Conservation (phyloP, 768 basidiomycete genomes). For the Pleurotus giganteus region DNA sequence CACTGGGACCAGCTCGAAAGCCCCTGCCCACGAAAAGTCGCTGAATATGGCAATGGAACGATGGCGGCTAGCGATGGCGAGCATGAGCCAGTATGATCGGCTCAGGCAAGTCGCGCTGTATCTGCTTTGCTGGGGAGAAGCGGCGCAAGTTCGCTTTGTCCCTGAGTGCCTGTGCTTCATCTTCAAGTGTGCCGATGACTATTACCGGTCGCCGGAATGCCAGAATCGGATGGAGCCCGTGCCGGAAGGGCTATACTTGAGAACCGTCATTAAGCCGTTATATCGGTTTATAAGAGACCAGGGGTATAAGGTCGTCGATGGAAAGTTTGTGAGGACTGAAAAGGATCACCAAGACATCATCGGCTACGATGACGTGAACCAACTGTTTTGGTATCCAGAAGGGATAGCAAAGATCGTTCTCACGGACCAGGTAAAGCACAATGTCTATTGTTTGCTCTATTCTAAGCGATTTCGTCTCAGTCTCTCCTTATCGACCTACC, state of each 20-base stretch:
- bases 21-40: slow-evolving; percentile 55
- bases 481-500: slow-evolving; percentile 89
- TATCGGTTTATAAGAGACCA: slow-evolving; percentile 98
- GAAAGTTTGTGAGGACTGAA: slow-evolving; percentile 92
- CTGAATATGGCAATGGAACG: slow-evolving; percentile 84
- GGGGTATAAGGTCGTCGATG: slow-evolving; percentile 94
- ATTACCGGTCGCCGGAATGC: slow-evolving; percentile 98
- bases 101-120: slow-evolving; percentile 95
- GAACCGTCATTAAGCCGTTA: slow-evolving; percentile 86
- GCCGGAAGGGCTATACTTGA: slow-evolving; percentile 92
- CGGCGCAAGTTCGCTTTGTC: slow-evolving; percentile 93
- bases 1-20: slow-evolving; percentile 33
- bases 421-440: slow-evolving; percentile 68
- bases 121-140: slow-evolving; percentile 97
- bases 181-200: slow-evolving; percentile 99
- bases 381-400: slow-evolving; percentile 99
- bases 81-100: slow-evolving; percentile 97
- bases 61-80: slow-evolving; percentile 98
- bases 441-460: slow-evolving; percentile 1
- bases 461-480: slow-evolving; percentile 33
- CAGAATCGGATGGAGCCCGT: slow-evolving; percentile 90
- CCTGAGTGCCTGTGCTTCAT: slow-evolving; percentile 99
- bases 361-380: slow-evolving; percentile 98
- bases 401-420: slow-evolving; percentile 92
- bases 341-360: slow-evolving; percentile 92